Evolutionary conservation across 148 eudicot genomes (phyloP), one percentile per base, ranked within the genome.

Genomic region (Nepenthes mirabilis): DNA sequence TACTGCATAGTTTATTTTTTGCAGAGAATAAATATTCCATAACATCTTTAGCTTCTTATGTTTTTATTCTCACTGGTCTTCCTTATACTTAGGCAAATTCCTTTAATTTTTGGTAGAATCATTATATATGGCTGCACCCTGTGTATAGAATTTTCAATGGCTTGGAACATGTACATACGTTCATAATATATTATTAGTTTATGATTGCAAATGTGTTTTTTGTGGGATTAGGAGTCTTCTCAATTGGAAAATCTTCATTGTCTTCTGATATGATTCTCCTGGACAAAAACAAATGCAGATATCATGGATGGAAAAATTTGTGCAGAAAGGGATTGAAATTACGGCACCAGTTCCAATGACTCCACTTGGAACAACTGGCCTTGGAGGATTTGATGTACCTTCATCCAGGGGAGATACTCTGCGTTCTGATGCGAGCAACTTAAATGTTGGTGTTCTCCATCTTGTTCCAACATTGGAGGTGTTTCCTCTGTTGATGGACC

Each of bases 251-350:
- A 2, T 49, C 10, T 6, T 49, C 33, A 11, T 11, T 13, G 45
- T 43, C 43, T 51, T 23, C 14, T 56, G 5, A 10, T 11, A 57
- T 23, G 14, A 43, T 43, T 60, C 55, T 9, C 49, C 11, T 49
- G 14, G 34, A 2, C 36, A n/a, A 13, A 55, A 55, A 12, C 33
- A 45, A 55, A 43, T 72, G 77, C 88, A 93, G 99, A 93, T 93
- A 77, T 86, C 99, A 36, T 93, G 99, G 98, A 93, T 93, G 99
- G 95, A 88, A 67, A 93, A 88, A 65, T 93, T 93, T 84, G 87
- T 93, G 61, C 88, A 68, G 57, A 88, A 82, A 77, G 96, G 95
- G 73, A 93, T 82, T 75, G 89, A 83, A 70, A 93, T 93, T 55
- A 86, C 84, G 14, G 99, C 99, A 59, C 99, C 96, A 47, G 87